These are phyloP conservation scores for Fusarium paranaense DNA, from an alignment of 2,329 filamentous ascomycete genomes.

Conservation along the genomic window DNA sequence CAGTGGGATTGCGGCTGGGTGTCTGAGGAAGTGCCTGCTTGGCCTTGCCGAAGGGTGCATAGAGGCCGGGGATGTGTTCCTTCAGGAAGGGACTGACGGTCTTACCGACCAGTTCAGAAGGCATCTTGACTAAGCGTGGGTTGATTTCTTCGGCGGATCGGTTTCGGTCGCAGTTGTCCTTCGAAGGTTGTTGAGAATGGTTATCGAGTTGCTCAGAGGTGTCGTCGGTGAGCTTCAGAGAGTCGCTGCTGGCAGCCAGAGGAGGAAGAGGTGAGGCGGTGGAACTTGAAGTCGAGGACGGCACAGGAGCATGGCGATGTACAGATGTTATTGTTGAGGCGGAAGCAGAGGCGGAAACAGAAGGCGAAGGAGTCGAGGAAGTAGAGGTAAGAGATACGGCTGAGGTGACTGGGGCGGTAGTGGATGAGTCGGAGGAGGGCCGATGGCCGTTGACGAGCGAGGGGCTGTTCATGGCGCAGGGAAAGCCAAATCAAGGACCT, in stretches of 20 bases:
- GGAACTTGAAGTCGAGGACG: slow-evolving; percentile 15
- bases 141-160: slow-evolving; percentile 62
- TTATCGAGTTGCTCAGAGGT: slow-evolving; percentile 17
- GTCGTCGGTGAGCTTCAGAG: slow-evolving; percentile 29
- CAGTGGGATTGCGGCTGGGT: slow-evolving; percentile 36
- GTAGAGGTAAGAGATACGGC: slow-evolving; percentile 25
- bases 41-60: slow-evolving; percentile 79
- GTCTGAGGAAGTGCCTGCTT: slow-evolving; percentile 46
- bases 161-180: slow-evolving; percentile 63
- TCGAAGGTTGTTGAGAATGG: slow-evolving; percentile 42
- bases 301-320: slow-evolving; percentile 38
- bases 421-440: slow-evolving; percentile 35
- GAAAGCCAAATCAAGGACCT: slow-evolving; percentile 28
- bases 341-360: slow-evolving; percentile 13
- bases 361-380: slow-evolving; percentile 23
- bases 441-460: slow-evolving; percentile 44
- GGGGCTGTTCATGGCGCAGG: slow-evolving; percentile 42
- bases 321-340: slow-evolving; percentile 15
- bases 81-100: slow-evolving; percentile 89
- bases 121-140: slow-evolving; percentile 66
- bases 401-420: slow-evolving; percentile 12
- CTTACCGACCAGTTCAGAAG: slow-evolving; percentile 76
- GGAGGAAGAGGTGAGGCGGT: slow-evolving; percentile 21
- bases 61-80: slow-evolving; percentile 89
- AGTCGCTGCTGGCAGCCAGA: slow-evolving; percentile 19